These are phyloP conservation scores for Boletus reticuloceps DNA, from an alignment of 768 basidiomycete genomes.

Conservation along the genomic window DNA sequence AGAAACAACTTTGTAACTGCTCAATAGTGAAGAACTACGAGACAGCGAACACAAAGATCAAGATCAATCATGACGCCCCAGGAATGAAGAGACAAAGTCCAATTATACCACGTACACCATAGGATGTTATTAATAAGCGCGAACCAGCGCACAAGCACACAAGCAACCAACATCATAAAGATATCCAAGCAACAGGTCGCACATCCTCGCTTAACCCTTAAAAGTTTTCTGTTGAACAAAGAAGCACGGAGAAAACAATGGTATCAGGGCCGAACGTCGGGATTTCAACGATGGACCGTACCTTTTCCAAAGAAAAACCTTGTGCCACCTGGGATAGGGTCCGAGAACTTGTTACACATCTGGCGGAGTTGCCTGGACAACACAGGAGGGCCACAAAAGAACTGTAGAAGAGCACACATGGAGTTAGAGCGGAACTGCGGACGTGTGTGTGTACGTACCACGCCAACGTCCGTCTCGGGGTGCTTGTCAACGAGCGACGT, in stretches of 20 bases:
- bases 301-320: conserved; percentile 92
- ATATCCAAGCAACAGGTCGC: neutral
- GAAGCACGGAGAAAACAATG: neutral
- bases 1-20: neutral
- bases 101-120: neutral
- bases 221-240: conserved; percentile 21
- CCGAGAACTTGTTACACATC: conserved; percentile 85
- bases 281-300: conserved; percentile 29
- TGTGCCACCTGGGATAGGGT: conserved; percentile 65
- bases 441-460: conserved; percentile 41
- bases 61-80: neutral
- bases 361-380: conserved; percentile 70
- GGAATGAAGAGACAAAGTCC: neutral
- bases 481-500: conserved; percentile 76
- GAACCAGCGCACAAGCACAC: conserved; percentile 1
- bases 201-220: neutral
- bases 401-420: conserved; percentile 30
- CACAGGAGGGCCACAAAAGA: conserved; percentile 84
- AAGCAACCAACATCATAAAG: neutral
- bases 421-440: neutral
- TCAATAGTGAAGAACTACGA: too few relatives aligned
- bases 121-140: neutral
- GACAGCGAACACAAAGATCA: too few relatives aligned
- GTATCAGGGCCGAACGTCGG: conserved; percentile 1
- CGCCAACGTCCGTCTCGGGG: conserved; percentile 85